Percentiles rank a stretch among this genome's conserved stretches.
Evolutionary conservation across 2,329 filamentous ascomycete genomes (phyloP).

Genomic region (Acarospora socialis): DNA sequence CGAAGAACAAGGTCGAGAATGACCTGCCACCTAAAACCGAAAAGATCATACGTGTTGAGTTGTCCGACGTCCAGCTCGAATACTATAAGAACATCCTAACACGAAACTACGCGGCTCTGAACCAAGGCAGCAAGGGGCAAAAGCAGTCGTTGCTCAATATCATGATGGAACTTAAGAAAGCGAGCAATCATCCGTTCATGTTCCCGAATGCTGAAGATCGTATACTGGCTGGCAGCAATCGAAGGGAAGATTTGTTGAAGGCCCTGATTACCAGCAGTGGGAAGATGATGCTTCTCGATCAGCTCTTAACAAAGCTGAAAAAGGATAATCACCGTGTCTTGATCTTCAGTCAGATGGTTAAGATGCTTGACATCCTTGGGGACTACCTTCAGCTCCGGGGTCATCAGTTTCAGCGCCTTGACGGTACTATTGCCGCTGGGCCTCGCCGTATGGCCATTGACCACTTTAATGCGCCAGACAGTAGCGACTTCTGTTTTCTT

Average conservation of each 20-base stretch:
- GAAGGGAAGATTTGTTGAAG: constrained; percentile 81
- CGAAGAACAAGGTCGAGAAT: constrained; percentile 94
- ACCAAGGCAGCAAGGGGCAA: constrained; percentile 76
- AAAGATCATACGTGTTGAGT: constrained; percentile 95
- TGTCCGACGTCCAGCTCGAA: constrained; percentile 90
- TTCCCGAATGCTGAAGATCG: constrained; percentile 88
- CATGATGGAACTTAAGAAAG: constrained; percentile 99
- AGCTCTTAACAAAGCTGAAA: constrained; percentile 84
- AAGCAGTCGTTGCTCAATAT: constrained; percentile 95
- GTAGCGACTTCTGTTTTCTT: constrained; percentile 90
- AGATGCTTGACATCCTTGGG: constrained; percentile 89
- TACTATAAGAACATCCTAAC: constrained; percentile 99
- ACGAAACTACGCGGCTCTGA: constrained; percentile 86
- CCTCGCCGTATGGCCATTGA: constrained; percentile 89
- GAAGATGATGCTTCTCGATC: constrained; percentile 98
- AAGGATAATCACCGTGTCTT: constrained; percentile 88
- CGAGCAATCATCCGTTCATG: constrained; percentile 97
- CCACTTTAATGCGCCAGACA: constrained; percentile 94
- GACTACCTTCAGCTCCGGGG: constrained; percentile 87
- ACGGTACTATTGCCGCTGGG: constrained; percentile 83
- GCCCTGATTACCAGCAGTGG: constrained; percentile 92
- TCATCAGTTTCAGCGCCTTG: constrained; percentile 89
- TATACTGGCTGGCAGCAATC: constrained; percentile 63
- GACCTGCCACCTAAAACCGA: constrained; percentile 94
- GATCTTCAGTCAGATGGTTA: constrained; percentile 99